Base-by-base conservation (phyloP, 805 yeast species). In the Kodamaea kaohsiungensis region DNA sequence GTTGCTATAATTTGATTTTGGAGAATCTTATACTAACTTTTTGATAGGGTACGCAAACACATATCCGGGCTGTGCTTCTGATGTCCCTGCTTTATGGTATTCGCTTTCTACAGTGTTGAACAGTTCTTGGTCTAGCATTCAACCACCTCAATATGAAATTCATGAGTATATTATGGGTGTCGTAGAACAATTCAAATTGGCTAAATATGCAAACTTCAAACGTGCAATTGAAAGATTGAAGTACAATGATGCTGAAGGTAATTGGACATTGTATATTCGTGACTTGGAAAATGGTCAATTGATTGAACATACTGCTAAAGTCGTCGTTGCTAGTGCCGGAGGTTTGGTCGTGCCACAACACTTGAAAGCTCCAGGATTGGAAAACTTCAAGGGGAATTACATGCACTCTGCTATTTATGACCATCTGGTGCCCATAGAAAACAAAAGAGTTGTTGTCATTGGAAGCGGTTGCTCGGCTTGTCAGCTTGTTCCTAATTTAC, bases 381-480 rank as follows among this genome's bases (percentile, higher is more conserved):
- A 69, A 25, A 57, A 61, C 16, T 75, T 71, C 60, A 59, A 70
- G 56, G 79, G 79, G 6, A 56, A 56, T 1, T 74, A 69, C 58
- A 68, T 75, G 73, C 79, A 75, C 54, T 72, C 77, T 1, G 79
- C 77, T 0, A 51, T 73, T 38, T 75, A 72, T 68, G 66, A 73
- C 52, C 72, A 73, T 55, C 50, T 59, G 9, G 71, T 71, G 9
- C 62, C 65, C 16, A 63, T 75, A 55, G 64, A 70, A 52, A 66
- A 61, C 35, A 75, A 75, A 54, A 63, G 67, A 10, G 76, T 75
- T 10, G 65, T 72, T 6, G 77, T 74, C 10, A 60, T 75, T 27
- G 79, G 79, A 13, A 72, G 72, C 59, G 79, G 79, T 1, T 75
- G 79, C 53, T 72, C 77, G 3, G 78, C 78, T 1, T 70, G 68